A percentile compares a stretch with the other conserved stretches of the same genome.
Evolutionary conservation across 2,329 filamentous ascomycete species (phyloP).

Genomic region (Pyrenophora tritici-repentis): DNA sequence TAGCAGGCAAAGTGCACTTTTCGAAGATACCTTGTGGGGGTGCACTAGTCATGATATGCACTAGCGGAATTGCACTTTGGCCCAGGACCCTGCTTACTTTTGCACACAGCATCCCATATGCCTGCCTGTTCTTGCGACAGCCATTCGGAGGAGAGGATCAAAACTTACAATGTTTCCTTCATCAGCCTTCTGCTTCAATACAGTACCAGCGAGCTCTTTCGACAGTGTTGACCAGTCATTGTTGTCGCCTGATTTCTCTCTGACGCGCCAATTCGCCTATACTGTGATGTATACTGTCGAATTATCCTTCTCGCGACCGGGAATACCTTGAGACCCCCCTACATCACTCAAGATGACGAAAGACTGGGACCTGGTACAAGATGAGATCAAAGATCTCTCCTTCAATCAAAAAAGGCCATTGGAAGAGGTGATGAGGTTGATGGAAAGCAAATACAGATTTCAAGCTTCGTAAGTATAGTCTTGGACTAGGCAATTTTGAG

Average conservation of each 20-base stretch:
- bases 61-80: slow-evolving; percentile 15
- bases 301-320: not conserved
- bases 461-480: slow-evolving; percentile 39
- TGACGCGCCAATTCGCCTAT: too few species aligned
- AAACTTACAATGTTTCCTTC: not conserved
- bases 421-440: slow-evolving; percentile 40
- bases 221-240: too few species aligned
- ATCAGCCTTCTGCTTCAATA: too few species aligned
- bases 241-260: not conserved
- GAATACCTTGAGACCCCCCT: not conserved
- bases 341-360: slow-evolving; percentile 35
- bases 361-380: slow-evolving; percentile 36
- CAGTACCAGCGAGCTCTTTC: too few species aligned
- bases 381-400: slow-evolving; percentile 41
- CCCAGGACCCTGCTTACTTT: slow-evolving; percentile 1
- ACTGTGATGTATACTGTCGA: not conserved
- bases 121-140: not conserved
- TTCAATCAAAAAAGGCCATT: slow-evolving; percentile 41
- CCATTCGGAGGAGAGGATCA: not conserved
- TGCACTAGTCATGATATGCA: slow-evolving; percentile 1
- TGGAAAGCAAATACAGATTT: slow-evolving; percentile 42
- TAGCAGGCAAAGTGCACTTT: too few species aligned
- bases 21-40: not conserved
- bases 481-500: not conserved
- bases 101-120: slow-evolving; percentile 1